Percentiles rank a stretch among this genome's conserved stretches.
Evolutionary conservation across 2,329 filamentous ascomycete genomes (phyloP).

Genomic region (Apiospora saccharicola): DNA sequence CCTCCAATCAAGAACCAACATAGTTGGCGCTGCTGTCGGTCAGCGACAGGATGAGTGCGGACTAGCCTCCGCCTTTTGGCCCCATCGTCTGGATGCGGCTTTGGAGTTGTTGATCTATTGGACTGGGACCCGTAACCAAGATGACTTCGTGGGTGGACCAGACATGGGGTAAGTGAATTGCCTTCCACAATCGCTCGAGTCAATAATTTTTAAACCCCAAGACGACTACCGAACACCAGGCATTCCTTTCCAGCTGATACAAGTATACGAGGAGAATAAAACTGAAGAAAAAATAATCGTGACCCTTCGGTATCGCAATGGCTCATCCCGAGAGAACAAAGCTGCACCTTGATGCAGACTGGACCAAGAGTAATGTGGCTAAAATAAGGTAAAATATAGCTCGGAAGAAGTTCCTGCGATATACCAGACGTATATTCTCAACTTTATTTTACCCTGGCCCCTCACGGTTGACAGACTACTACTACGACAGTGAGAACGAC

Average conservation of each 20-base stretch:
- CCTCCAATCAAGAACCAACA: neutral
- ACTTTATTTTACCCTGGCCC: neutral
- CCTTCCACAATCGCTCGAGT: neutral
- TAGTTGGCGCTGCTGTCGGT: neutral
- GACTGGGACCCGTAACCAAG: slow-evolving; percentile 10
- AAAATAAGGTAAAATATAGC: too few relatives aligned
- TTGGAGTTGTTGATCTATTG: slow-evolving; percentile 8
- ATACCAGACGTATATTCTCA: neutral
- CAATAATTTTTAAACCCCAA: neutral
- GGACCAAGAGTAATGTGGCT: too few relatives aligned
- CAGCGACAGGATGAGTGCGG: neutral
- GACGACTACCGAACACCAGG: neutral
- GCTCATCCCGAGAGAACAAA: too few relatives aligned
- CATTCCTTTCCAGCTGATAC: neutral
- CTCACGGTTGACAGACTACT: neutral
- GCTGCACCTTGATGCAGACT: too few relatives aligned
- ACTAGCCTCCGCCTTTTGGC: neutral
- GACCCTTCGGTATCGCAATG: too few relatives aligned
- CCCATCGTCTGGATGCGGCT: neutral
- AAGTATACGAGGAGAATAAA: too few relatives aligned
- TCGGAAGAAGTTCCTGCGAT: too few relatives aligned
- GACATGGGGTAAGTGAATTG: slow-evolving; percentile 12
- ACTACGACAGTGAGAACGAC: neutral
- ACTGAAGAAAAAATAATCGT: neutral
- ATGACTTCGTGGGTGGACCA: slow-evolving; percentile 11